These are phyloP conservation scores for Bruguiera parviflora DNA, from an alignment of 345 rosid species.

Conservation along the genomic window DNA sequence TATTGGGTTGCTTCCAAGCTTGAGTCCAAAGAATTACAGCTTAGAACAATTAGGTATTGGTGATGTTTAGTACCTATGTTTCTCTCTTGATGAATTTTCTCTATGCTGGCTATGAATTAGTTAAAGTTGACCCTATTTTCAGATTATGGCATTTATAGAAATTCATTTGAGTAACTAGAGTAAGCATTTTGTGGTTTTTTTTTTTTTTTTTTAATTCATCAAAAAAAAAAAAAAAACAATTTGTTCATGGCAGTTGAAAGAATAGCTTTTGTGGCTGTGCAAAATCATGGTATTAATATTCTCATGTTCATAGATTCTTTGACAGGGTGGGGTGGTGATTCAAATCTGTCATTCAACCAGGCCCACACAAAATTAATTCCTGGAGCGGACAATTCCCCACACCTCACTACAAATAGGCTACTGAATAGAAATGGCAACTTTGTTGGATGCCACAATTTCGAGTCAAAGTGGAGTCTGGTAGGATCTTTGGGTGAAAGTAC, in stretches of 20 bases:
- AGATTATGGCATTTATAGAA: too few species aligned
- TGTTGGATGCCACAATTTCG: slow-evolving; percentile 21
- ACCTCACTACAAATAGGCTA: slow-evolving; percentile 20
- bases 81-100: neutral
- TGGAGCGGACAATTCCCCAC: slow-evolving; percentile 24
- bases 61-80: neutral
- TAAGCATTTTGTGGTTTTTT: neutral
- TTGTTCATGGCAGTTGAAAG: slow-evolving; percentile 1
- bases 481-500: slow-evolving; percentile 12
- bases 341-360: slow-evolving; percentile 16
- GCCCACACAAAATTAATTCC: slow-evolving; percentile 20
- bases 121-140: too few species aligned
- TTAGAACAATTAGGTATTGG: slow-evolving; percentile 38
- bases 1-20: slow-evolving; percentile 24
- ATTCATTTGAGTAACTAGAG: too few species aligned
- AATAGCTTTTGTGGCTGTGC: neutral
- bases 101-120: too few species aligned
- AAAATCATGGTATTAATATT: slow-evolving; percentile 6
- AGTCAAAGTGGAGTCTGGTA: slow-evolving; percentile 15
- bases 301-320: slow-evolving; percentile 25
- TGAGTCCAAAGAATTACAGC: slow-evolving; percentile 24
- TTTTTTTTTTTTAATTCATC: neutral
- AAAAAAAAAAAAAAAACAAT: neutral
- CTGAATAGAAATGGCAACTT: slow-evolving; percentile 25
- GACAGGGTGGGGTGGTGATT: slow-evolving; percentile 21